Conservation (phyloP, 345 rosid genomes). For the Carallia pectinifolia region DNA sequence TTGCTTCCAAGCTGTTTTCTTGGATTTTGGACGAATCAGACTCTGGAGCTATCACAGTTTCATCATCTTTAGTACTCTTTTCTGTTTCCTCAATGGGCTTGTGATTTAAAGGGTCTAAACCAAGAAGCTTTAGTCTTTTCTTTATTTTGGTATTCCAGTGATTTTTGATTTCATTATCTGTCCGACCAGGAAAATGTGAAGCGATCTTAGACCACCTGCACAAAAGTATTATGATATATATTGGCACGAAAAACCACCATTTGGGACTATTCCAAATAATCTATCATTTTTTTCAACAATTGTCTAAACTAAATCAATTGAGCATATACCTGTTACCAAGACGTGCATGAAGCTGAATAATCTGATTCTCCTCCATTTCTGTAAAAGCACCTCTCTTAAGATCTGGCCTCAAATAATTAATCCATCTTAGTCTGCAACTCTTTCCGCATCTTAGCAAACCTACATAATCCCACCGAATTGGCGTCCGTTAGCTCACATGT, state of each 20-base stretch:
- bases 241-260: too few relatives aligned
- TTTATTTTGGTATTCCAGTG: constrained; percentile 93
- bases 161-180: constrained; percentile 92
- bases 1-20: constrained; percentile 23
- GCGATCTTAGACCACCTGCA: constrained; percentile 97
- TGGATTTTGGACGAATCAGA: constrained; percentile 19
- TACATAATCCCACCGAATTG: constrained; percentile 18
- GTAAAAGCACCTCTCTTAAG: constrained; percentile 82
- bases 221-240: background rate
- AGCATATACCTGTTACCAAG: constrained; percentile 71
- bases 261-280: too few relatives aligned
- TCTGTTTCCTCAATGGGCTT: constrained; percentile 34
- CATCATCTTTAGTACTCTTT: constrained; percentile 16
- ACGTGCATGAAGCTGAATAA: constrained; percentile 72
- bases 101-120: constrained; percentile 64
- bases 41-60: constrained; percentile 9
- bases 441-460: constrained; percentile 89
- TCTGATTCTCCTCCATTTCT: constrained; percentile 74
- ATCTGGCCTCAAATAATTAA: constrained; percentile 88
- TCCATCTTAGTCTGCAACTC: constrained; percentile 93
- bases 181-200: constrained; percentile 81
- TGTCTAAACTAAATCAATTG: too few relatives aligned
- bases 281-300: too few relatives aligned
- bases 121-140: constrained; percentile 66
- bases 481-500: background rate